These are phyloP conservation scores for Ceratobasidium sp. DNA, from an alignment of 1,284 basidiomycete genomes.

Conservation along the genomic window DNA sequence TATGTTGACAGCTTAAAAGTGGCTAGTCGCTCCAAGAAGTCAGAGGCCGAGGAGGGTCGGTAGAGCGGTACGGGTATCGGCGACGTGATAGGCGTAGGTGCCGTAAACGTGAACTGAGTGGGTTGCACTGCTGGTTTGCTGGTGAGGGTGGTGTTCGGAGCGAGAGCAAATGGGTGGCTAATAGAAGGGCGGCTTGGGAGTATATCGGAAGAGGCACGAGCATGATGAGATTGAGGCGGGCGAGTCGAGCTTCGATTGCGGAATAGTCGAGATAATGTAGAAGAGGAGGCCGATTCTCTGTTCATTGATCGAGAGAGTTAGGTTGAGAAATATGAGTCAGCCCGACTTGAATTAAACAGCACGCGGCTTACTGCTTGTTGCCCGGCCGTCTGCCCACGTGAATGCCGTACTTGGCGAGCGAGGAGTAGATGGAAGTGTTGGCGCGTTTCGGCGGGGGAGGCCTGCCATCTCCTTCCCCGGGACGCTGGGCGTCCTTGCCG, in stretches of 20 bases:
- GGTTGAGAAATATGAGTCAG: conserved; percentile 21
- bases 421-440: conserved; percentile 69
- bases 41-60: conserved; percentile 72
- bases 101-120: conserved; percentile 48
- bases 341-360: conserved; percentile 46
- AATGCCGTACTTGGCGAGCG: conserved; percentile 75
- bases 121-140: conserved; percentile 43
- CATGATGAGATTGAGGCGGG: background rate
- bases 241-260: conserved; percentile 23
- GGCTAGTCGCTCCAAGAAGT: conserved; percentile 70
- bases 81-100: conserved; percentile 48
- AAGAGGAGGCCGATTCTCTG: conserved; percentile 8
- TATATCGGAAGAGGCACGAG: conserved; percentile 56
- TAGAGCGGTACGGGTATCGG: conserved; percentile 59
- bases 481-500: conserved; percentile 11
- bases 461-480: conserved; percentile 16
- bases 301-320: background rate
- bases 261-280: conserved; percentile 36
- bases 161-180: conserved; percentile 65
- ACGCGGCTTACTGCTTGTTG: conserved; percentile 56
- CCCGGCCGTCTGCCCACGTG: conserved; percentile 48
- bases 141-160: conserved; percentile 58
- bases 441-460: conserved; percentile 55
- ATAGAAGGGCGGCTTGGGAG: conserved; percentile 68
- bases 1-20: conserved; percentile 80